Base-by-base conservation (phyloP, 805 yeast species). In the Yarrowia hollandica region DNA sequence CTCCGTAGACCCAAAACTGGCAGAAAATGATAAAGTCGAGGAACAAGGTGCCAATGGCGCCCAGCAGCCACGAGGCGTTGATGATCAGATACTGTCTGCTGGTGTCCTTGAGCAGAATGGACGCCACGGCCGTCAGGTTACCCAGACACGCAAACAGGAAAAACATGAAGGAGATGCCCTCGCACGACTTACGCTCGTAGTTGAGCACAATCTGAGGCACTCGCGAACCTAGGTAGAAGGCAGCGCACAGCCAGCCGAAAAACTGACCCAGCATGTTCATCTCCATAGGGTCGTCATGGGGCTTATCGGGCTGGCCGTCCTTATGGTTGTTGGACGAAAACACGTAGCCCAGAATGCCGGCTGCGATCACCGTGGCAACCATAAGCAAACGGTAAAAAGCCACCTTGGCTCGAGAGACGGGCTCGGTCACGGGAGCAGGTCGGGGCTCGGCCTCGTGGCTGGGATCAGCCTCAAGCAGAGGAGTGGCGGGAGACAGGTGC, bases 141-240 rank as follows among this genome's bases (percentile, higher is more conserved):
- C 99, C 99, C 60, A 92, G 75, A 71, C 97, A 90, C 18, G 99
- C 98, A 77, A 94, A 92, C 19, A 94, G 74, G 74, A 92, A 92
- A 73, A 94, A 92, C 78, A 92, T 78, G 68, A 94, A 89, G 10
- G 96, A 89, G 50, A 92, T 88, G 21, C 98, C 98, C 62, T 94
- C 98, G 70, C 97, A 90, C 1, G 96, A 86, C 73, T 90, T 91
- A 68, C 97, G 80, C 70, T 85, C 78, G 68, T 79, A 89, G 73
- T 94, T 94, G 62, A 92, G 78, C 61, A 89, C 71, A 58, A 94
- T 89, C 74, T 94, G 99, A 1, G 99, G 99, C 25, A 94, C 73
- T 66, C 99, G 78, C 15, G 98, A 91, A 2, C 96, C 96, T 62
- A 92, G 73, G 64, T 75, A 75, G 11, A 75, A 65, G n/a, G 65